These are phyloP conservation scores for Rugosomyces carneus DNA, from an alignment of 1,284 basidiomycete species.

Conservation along the genomic window DNA sequence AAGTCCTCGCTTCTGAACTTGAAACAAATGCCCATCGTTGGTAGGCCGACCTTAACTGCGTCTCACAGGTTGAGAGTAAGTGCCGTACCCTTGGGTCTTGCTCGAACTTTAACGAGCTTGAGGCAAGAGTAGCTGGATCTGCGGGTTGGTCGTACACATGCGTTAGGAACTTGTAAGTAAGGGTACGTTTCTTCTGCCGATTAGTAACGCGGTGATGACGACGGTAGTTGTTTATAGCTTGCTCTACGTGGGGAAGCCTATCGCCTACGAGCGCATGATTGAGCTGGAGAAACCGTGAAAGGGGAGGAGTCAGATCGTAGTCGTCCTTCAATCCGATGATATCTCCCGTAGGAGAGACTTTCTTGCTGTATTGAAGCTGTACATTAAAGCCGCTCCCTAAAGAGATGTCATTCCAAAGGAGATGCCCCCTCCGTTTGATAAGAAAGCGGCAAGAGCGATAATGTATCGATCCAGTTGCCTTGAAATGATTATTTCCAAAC, in stretches of 20 bases:
- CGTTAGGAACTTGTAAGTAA: slow-evolving; percentile 67
- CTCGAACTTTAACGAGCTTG: slow-evolving; percentile 44
- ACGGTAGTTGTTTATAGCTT: slow-evolving; percentile 50
- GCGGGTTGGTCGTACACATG: slow-evolving; percentile 55
- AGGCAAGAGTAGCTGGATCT: slow-evolving; percentile 37
- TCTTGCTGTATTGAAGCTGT: slow-evolving; percentile 51
- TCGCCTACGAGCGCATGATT: slow-evolving; percentile 51
- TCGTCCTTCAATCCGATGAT: slow-evolving; percentile 65
- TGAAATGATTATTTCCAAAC: slow-evolving; percentile 30
- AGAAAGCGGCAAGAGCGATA: slow-evolving; percentile 48
- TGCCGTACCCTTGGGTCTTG: slow-evolving; percentile 49
- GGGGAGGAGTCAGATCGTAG: slow-evolving; percentile 54
- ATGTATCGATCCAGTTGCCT: slow-evolving; percentile 39
- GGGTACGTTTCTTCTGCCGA: slow-evolving; percentile 45
- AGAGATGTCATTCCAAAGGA: slow-evolving; percentile 53
- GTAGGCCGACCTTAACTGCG: slow-evolving; percentile 49
- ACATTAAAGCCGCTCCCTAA: slow-evolving; percentile 70
- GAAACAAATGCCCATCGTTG: slow-evolving; percentile 53
- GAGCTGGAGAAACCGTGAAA: slow-evolving; percentile 61
- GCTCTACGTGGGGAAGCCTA: slow-evolving; percentile 41
- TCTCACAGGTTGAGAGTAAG: slow-evolving; percentile 45
- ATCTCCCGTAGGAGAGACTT: slow-evolving; percentile 44
- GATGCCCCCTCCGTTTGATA: slow-evolving; percentile 52
- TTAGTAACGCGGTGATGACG: slow-evolving; percentile 45
- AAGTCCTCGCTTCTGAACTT: slow-evolving; percentile 48